Evolutionary conservation across 352 stramenopile genomes (phyloP), one percentile per base, ranked within the genome.

Genomic region (Thraustochytrium striatum): DNA sequence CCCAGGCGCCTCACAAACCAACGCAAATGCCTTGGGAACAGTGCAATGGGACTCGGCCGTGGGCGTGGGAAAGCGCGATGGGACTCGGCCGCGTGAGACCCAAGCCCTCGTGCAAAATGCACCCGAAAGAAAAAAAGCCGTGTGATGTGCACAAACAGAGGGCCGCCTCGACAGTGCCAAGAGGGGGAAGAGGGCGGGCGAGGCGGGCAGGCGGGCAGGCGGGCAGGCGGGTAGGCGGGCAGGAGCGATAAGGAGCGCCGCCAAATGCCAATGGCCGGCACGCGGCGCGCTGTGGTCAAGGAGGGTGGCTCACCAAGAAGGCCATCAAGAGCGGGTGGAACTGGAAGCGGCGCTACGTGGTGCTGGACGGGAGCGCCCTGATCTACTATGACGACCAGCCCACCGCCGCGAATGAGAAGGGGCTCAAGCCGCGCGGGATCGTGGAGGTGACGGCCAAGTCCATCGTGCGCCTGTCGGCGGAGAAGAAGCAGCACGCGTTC

Each of bases 341-440:
- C 7, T 81, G 72, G 72, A 81, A 38, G 50, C 43, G 53, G 38
- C 72, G 61, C 39, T 81, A 78, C 68, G 79, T 81, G 2, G 72
- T 81, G 9, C 68, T 81, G 1, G 43, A 69, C 50, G 50, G 53
- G 9, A 32, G 57, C 36, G 3, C 53, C 30, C 41, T 79, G 25
- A 73, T 53, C 19, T 79, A 79, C 69, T 79, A 44, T 32, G 69
- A 79, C 9, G 47, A 41, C 16, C 19, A 79, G 69, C 61, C 68
- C 11, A 75, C n/a, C 7, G 30, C 36, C 3, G 52, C 30, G 39
- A 75, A 75, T 30, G 41, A 9, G 21, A 3, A 43, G 28, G 47
- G n/a, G 43, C 30, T 33, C 1, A 3, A 38, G 50, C 65, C 65
- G 11, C 21, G 35, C 5, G 65, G 65, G 7, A 61, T 75, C 25